Evolutionary conservation across 2,329 filamentous ascomycete species (phyloP).

Genomic region (Diaporthe amygdali): DNA sequence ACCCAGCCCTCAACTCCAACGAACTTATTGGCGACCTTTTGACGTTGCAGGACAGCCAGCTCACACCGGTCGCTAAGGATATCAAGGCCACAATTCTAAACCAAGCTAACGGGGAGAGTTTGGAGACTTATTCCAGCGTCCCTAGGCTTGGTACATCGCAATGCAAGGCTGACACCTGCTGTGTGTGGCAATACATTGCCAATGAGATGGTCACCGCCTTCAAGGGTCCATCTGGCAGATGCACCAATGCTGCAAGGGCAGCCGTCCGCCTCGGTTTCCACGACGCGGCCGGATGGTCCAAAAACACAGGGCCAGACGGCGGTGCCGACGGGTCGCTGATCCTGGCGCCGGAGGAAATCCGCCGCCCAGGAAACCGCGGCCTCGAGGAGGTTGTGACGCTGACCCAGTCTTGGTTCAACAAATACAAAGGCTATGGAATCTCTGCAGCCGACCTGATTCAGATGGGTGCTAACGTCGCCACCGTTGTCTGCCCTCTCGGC

Average conservation of each 20-base stretch:
- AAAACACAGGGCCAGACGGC: slow-evolving; percentile 39
- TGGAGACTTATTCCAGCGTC: neutral
- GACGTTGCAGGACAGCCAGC: neutral
- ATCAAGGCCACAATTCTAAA: slow-evolving; percentile 12
- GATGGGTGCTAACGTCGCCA: slow-evolving; percentile 55
- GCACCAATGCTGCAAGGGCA: slow-evolving; percentile 48
- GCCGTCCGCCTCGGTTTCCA: slow-evolving; percentile 55
- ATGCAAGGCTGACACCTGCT: slow-evolving; percentile 47
- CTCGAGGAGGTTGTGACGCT: slow-evolving; percentile 48
- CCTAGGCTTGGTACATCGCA: neutral
- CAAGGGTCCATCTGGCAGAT: slow-evolving; percentile 43
- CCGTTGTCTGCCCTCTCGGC: slow-evolving; percentile 49
- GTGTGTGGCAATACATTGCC: slow-evolving; percentile 50
- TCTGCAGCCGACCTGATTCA: slow-evolving; percentile 61
- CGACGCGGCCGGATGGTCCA: slow-evolving; percentile 51
- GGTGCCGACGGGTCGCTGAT: slow-evolving; percentile 55
- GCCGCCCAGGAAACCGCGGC: slow-evolving; percentile 50
- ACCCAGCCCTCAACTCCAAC: neutral
- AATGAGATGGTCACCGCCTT: slow-evolving; percentile 44
- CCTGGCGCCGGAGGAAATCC: slow-evolving; percentile 43
- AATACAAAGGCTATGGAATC: slow-evolving; percentile 48
- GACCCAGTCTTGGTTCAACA: slow-evolving; percentile 44
- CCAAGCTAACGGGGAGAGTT: neutral
- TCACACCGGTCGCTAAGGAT: slow-evolving; percentile 1
- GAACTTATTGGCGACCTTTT: slow-evolving; percentile 14